Base-by-base conservation (phyloP, 805 yeast genomes). In the Lachancea dasiensis region DNA sequence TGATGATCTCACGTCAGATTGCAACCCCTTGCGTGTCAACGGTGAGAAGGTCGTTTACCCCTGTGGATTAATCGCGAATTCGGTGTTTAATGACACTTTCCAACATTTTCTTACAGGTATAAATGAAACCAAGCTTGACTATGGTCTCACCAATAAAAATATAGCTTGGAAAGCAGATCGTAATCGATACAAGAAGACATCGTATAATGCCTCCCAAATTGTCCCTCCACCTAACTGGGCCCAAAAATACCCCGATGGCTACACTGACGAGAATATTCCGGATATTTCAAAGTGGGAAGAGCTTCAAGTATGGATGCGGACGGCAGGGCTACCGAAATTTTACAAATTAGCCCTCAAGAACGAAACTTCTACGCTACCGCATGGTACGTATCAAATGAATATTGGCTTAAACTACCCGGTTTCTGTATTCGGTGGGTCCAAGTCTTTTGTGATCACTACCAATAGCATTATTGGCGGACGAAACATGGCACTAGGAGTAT, bases 251-350 rank as follows among this genome's bases (percentile, higher is more conserved):
- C 94, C 94, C 1, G 53, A 82, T 41, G 94, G 94, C 1, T 84
- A 84, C 56, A 81, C 78, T 5, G 73, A 72, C 18, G 70, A 71
- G 0, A 83, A 82, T 53, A 35, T 84, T 34, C 92, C 92, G 4
- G 84, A 83, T 54, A 56, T 84, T 23, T 66, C 78, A 2, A 60
- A 65, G 6, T 78, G 86, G 86, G 75, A 71, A 41, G 79, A 77
- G 43, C 72, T 84, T 44, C 90, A 83, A 51, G 84, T 83, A 49
- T 84, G 94, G 94, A 83, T 84, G 90, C 72, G 86, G 44, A 87
- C 97, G 1, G 95, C 97, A 0, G 96, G 95, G 0, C 68, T 90
- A 45, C 95, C 97, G 19, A 76, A 81, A 9, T 90, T 92, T 55
- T 78, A 82, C 69, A 90, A 92, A 57, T 63, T 87, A 25, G 89